Evolutionary conservation across 2,329 filamentous ascomycete genomes (phyloP).

Genomic region (Diaporthe vaccinii): DNA sequence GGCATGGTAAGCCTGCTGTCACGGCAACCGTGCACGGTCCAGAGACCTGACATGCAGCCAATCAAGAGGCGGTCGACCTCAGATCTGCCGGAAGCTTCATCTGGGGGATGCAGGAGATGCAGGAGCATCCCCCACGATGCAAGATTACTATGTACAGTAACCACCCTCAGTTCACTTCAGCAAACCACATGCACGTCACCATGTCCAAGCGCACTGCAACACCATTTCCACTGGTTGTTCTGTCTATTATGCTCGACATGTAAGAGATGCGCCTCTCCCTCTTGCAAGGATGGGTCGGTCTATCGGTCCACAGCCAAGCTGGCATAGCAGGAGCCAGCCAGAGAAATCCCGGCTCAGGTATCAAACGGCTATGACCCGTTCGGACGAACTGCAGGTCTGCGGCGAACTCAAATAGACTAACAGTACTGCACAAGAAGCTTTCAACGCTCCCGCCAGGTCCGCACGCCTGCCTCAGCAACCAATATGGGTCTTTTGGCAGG

Average conservation of each 20-base stretch:
- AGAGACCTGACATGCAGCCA: constrained; percentile 13
- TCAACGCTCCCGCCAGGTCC: background rate
- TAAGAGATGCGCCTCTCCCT: background rate
- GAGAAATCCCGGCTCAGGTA: background rate
- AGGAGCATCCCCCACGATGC: constrained; percentile 4
- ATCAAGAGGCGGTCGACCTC: constrained; percentile 8
- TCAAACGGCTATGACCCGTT: background rate
- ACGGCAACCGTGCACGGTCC: constrained; percentile 45
- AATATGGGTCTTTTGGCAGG: background rate
- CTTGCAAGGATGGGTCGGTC: background rate
- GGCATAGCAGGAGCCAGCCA: background rate
- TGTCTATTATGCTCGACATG: background rate
- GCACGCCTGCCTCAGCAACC: background rate
- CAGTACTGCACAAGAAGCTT: background rate
- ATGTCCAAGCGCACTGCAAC: background rate
- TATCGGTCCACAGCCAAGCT: background rate
- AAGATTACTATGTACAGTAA: constrained; percentile 18
- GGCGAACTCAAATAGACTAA: background rate
- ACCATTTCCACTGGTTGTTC: background rate
- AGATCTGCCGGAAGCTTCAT: constrained; percentile 30
- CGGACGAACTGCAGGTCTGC: background rate
- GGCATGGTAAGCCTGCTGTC: constrained; percentile 41
- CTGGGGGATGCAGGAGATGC: background rate
- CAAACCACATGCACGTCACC: constrained; percentile 24
- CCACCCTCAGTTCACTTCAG: constrained; percentile 1